phyloP scores from a whole-genome alignment of 1,284 basidiomycete species.

The Ganoderma leucocontextum region DNA sequence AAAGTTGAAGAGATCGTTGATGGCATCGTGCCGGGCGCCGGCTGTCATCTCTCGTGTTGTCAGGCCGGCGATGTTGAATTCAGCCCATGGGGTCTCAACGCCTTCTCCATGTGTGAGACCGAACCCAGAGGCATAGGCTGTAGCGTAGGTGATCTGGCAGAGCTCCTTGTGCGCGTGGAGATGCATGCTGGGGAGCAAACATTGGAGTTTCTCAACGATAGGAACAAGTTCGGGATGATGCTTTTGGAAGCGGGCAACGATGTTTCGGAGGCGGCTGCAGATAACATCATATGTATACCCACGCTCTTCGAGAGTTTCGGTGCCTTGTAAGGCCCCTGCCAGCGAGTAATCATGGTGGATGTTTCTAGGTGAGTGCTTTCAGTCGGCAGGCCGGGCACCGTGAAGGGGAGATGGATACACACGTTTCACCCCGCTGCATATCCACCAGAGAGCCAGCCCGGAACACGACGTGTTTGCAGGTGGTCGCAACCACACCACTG shows the following conservation, averaged over 20 bases:
- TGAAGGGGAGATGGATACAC: too few relatives aligned
- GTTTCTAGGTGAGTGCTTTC: too few relatives aligned
- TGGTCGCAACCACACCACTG: constrained; percentile 2
- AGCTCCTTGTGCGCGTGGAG: constrained; percentile 14
- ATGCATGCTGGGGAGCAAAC: constrained; percentile 8
- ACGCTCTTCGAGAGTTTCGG: not conserved
- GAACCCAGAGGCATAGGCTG: not conserved
- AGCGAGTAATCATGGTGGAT: not conserved
- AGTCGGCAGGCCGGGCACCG: too few relatives aligned
- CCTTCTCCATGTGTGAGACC: constrained; percentile 9
- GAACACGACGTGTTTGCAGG: constrained; percentile 9
- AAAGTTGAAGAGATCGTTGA: constrained; percentile 8
- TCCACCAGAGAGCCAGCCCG: not conserved
- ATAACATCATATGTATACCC: constrained; percentile 5
- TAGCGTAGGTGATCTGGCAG: constrained; percentile 12
- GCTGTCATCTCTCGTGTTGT: constrained; percentile 11
- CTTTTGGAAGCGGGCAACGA: not conserved
- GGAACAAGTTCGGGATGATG: not conserved
- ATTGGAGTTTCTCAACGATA: not conserved
- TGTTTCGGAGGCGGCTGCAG: not conserved
- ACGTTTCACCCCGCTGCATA: constrained; percentile 6
- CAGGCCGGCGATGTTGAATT: constrained; percentile 11
- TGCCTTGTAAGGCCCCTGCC: not conserved
- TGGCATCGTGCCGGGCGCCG: not conserved
- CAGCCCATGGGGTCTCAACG: constrained; percentile 13